These are phyloP conservation scores for Colletotrichum sp. DNA, from an alignment of 2,329 filamentous ascomycete species.

Conservation along the genomic window DNA sequence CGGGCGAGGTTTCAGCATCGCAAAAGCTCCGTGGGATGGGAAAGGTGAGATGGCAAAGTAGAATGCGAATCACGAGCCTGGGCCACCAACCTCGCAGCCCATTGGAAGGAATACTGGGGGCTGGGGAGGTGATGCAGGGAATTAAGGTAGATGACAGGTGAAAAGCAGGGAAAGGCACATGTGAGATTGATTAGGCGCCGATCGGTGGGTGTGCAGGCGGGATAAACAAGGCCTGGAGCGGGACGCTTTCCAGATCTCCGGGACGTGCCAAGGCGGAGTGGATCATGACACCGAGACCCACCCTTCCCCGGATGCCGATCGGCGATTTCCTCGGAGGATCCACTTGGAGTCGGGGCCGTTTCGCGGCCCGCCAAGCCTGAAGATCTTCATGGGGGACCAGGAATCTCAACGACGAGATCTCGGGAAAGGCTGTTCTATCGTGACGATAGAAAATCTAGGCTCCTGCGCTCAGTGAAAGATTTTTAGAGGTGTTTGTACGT, in stretches of 20 bases:
- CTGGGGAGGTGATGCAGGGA: neutral
- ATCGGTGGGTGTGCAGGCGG: neutral
- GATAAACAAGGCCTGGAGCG: neutral
- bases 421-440: neutral
- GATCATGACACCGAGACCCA: neutral
- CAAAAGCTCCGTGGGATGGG: neutral
- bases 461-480: neutral
- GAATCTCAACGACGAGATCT: neutral
- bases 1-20: neutral
- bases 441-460: fast-evolving
- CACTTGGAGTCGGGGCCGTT: neutral
- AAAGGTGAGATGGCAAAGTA: neutral
- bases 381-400: neutral
- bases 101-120: neutral
- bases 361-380: neutral
- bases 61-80: neutral
- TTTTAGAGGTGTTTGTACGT: fast-evolving
- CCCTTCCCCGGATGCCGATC: neutral
- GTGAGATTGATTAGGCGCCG: neutral
- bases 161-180: neutral
- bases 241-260: neutral
- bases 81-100: neutral
- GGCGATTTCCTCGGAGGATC: neutral
- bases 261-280: neutral
- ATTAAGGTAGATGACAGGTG: neutral